Conservation (phyloP, 2,329 filamentous ascomycete species). For the Tympanopsis confertula region DNA sequence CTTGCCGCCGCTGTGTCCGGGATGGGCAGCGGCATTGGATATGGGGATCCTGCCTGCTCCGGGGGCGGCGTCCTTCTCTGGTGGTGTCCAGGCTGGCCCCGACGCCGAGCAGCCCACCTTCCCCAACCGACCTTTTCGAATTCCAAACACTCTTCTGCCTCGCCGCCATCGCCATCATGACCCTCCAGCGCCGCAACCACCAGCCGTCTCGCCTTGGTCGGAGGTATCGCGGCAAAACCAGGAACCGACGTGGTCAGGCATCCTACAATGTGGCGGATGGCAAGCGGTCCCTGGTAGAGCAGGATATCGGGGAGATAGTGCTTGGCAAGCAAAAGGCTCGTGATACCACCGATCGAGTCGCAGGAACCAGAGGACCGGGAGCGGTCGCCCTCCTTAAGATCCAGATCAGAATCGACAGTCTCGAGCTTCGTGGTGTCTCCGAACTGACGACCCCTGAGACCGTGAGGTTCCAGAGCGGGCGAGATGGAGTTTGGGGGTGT, state of each 20-base stretch:
- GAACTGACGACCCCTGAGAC: slow-evolving; percentile 57
- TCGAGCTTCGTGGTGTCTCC: slow-evolving; percentile 29
- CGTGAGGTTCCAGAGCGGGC: slow-evolving; percentile 71
- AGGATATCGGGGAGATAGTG: slow-evolving; percentile 85
- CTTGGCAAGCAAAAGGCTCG: slow-evolving; percentile 72
- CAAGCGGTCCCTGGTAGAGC: slow-evolving; percentile 76
- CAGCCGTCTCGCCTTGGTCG: slow-evolving; percentile 77
- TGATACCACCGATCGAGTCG: slow-evolving; percentile 74
- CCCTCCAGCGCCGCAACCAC: slow-evolving; percentile 85
- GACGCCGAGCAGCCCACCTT: slow-evolving; percentile 76
- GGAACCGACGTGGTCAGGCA: slow-evolving; percentile 88
- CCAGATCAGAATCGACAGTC: slow-evolving; percentile 73
- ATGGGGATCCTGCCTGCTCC: slow-evolving; percentile 41
- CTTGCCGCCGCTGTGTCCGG: slow-evolving; percentile 6
- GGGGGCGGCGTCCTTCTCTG: slow-evolving; percentile 26
- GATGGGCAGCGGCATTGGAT: slow-evolving; percentile 21
- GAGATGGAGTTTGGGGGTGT: slow-evolving; percentile 95
- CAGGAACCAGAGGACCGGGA: slow-evolving; percentile 33
- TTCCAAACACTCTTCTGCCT: slow-evolving; percentile 58
- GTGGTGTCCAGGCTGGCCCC: slow-evolving; percentile 45
- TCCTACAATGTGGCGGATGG: slow-evolving; percentile 90
- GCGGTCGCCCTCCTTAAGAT: slow-evolving; percentile 61
- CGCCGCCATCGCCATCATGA: slow-evolving; percentile 49
- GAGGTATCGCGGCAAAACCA: slow-evolving; percentile 79
- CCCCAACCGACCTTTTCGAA: slow-evolving; percentile 98